A percentile compares a stretch with the other conserved stretches of the same genome.
phyloP scores from a whole-genome alignment of 2,329 filamentous ascomycete genomes.

The Botrytis elliptica region DNA sequence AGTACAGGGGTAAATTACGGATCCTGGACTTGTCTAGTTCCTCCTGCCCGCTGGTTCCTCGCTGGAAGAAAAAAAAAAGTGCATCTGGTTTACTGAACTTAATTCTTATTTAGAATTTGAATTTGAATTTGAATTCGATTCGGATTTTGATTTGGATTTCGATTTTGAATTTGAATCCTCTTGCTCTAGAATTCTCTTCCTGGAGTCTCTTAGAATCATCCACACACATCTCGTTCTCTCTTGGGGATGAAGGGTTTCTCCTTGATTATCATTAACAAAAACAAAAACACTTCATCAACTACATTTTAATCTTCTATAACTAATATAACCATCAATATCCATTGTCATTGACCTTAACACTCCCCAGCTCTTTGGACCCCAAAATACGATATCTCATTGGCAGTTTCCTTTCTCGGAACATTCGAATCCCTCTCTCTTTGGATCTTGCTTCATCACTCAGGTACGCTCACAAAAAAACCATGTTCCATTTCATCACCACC shows the following conservation, averaged over 20 bases:
- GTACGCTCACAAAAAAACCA: constrained; percentile 2
- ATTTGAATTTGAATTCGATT: neutral
- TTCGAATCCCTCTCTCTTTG: constrained; percentile 5
- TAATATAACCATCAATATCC: neutral
- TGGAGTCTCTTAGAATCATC: neutral
- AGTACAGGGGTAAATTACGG: neutral
- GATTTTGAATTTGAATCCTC: neutral
- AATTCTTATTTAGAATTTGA: neutral
- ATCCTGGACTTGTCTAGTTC: neutral
- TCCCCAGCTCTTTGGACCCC: neutral
- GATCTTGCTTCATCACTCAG: constrained; percentile 13
- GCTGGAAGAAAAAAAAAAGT: neutral
- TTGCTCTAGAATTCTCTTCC: neutral
- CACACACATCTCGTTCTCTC: neutral
- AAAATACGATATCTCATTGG: neutral
- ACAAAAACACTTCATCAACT: neutral
- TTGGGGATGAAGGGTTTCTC: neutral
- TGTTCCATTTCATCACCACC: constrained; percentile 9
- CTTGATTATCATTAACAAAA: neutral
- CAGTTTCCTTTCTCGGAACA: neutral
- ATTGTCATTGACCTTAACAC: neutral
- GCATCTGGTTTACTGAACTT: neutral
- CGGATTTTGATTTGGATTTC: neutral
- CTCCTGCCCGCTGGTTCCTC: constrained; percentile 7
- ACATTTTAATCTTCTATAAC: neutral